phyloP scores from a whole-genome alignment of 192 early-diverging fungal species.

The Helicostylum pulchrum region DNA sequence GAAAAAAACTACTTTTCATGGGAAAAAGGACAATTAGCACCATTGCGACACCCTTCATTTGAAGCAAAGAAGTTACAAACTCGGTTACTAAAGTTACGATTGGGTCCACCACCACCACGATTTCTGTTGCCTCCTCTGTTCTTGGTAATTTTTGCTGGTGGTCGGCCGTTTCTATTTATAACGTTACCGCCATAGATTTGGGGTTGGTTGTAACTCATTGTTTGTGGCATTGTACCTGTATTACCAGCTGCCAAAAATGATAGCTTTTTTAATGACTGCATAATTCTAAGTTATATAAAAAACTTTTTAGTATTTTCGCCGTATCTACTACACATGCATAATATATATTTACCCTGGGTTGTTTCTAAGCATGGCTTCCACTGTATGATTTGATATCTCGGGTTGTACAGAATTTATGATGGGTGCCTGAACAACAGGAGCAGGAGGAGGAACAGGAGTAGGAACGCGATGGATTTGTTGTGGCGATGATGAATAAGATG shows the following conservation, averaged over 20 bases:
- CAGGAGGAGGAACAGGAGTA: neutral
- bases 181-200: neutral
- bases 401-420: neutral
- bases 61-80: neutral
- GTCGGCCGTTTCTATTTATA: neutral
- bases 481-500: neutral
- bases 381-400: neutral
- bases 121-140: neutral
- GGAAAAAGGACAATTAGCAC: neutral
- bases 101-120: neutral
- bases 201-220: too few species aligned
- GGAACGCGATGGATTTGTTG: neutral
- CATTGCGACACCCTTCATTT: constrained; percentile 1
- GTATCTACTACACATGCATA: neutral
- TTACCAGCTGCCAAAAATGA: neutral
- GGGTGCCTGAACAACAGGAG: neutral
- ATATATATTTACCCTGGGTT: constrained; percentile 6
- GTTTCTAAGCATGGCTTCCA: constrained; percentile 3
- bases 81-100: neutral
- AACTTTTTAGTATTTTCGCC: neutral
- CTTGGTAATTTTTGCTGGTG: neutral
- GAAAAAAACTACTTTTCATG: neutral
- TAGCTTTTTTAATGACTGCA: constrained; percentile 1
- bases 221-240: neutral
- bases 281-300: neutral